A percentile compares a stretch with the other conserved stretches of the same genome.
These are phyloP conservation scores for Petunia secreta DNA, from an alignment of 257 asterid species.

Conservation along the genomic window DNA sequence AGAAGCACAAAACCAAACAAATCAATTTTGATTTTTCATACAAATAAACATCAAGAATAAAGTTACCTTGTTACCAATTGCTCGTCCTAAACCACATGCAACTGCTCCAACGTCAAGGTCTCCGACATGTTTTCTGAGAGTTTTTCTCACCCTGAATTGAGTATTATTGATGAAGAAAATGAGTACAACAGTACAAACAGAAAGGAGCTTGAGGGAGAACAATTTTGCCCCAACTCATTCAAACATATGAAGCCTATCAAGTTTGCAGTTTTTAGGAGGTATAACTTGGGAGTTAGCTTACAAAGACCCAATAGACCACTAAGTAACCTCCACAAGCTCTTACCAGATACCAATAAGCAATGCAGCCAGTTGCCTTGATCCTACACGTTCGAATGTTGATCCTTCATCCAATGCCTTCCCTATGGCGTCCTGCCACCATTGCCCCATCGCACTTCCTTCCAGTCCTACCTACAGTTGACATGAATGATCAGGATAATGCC, in stretches of 20 bases:
- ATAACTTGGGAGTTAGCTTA: conserved; percentile 2
- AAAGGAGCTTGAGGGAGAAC: neutral
- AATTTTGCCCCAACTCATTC: neutral
- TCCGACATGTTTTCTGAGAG: conserved; percentile 73
- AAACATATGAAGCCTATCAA: neutral
- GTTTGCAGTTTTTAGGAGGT: neutral
- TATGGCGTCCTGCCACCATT: conserved; percentile 95
- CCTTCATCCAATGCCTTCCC: conserved; percentile 93
- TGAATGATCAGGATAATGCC: conserved; percentile 23
- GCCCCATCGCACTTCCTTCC: conserved; percentile 94
- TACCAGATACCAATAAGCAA: conserved; percentile 91
- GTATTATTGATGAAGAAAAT: conserved; percentile 9
- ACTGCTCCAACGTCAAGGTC: conserved; percentile 89
- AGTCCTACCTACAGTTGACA: conserved; percentile 86
- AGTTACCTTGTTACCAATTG: conserved; percentile 91
- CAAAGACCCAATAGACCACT: neutral
- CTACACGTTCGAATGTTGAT: conserved; percentile 74
- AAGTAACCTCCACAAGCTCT: conserved; percentile 18
- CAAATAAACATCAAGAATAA: conserved; percentile 17
- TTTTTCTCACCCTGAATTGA: conserved; percentile 72
- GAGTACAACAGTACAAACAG: conserved; percentile 11
- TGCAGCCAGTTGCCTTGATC: conserved; percentile 89
- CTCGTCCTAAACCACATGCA: conserved; percentile 94
- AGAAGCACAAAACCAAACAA: too few species aligned
- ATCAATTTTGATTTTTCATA: neutral